Base-by-base conservation (phyloP, 768 basidiomycete genomes). In the Crassisporium funariophilum region DNA sequence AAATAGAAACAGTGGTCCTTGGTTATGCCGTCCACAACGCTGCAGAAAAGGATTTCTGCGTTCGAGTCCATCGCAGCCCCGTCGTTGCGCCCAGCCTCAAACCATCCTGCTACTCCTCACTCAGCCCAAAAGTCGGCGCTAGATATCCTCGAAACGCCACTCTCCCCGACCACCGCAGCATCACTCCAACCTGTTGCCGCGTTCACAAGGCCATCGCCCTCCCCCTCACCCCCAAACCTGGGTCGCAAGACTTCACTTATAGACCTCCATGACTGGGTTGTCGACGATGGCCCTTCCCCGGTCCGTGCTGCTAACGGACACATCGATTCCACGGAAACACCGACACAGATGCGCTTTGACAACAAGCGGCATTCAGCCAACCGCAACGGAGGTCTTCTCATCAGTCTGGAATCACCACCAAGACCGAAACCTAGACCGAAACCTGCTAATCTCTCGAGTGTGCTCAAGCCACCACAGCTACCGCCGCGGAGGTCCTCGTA, bases 191-290 rank as follows among this genome's bases (percentile, higher is more conserved):
- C 72, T 45, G 74, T 78, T 51, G 56, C 62, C 17, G 73, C 69
- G 4, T 65, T 68, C 22, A 62, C 68, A 3, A 33, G 25, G 19
- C 54, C 53, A 6, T 75, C 80, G 1, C 75, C 78, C 0, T 79
- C 81, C 2, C 71, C 78, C 4, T 79, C 81, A 0, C 75, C 78
- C 0, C 72, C 74, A 9, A 70, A 70, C 51, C 67, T 78, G 13
- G 73, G 72, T 19, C 69, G 75, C 24, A 83, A 78, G 58, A 71
- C 81, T 0, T 86, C 86, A 25, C 69, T 86, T 42, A 78, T 87
- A 53, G 86, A 88, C 65, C 71, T 88, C 47, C 78, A 77, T 47
- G 86, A 88, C 62, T 88, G 86, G 85, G 76, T 86, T 43, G 69
- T 86, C 44, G 85, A 84, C 38, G 82, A 84, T 52, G 81, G 78